phyloP scores from a whole-genome alignment of 768 basidiomycete species.

The Cyclocybe aegerita region DNA sequence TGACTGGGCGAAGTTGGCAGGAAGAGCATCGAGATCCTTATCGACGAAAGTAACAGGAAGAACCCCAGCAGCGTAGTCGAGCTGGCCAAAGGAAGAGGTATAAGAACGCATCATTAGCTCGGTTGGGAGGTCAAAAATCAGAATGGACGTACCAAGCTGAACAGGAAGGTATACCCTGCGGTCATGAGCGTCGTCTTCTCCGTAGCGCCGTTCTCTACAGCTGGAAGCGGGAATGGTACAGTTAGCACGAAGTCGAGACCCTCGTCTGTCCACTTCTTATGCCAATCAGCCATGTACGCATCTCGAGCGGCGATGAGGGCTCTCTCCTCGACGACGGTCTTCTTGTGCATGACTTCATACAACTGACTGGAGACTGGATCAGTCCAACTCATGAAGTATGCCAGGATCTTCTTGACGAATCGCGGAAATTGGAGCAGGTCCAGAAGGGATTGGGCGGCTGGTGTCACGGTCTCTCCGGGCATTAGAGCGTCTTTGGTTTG shows the following conservation, averaged over 20 bases:
- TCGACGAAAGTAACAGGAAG: slow-evolving; percentile 57
- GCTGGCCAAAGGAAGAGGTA: slow-evolving; percentile 15
- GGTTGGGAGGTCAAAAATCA: slow-evolving; percentile 1
- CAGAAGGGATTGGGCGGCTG: slow-evolving; percentile 28
- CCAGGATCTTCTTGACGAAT: slow-evolving; percentile 42
- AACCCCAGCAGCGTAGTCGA: slow-evolving; percentile 47
- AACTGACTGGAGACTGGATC: slow-evolving; percentile 37
- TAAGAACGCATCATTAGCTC: slow-evolving; percentile 41
- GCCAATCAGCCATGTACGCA: slow-evolving; percentile 42
- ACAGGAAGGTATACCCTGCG: slow-evolving; percentile 64
- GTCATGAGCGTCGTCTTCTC: slow-evolving; percentile 55
- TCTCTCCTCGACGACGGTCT: slow-evolving; percentile 51
- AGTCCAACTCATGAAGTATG: slow-evolving; percentile 35
- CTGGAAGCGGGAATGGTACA: slow-evolving; percentile 62
- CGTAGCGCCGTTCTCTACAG: slow-evolving; percentile 51
- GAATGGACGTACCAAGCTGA: slow-evolving; percentile 54
- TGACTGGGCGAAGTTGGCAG: slow-evolving; percentile 29
- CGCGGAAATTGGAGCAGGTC: slow-evolving; percentile 34
- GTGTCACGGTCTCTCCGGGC: slow-evolving; percentile 31
- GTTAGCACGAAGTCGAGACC: slow-evolving; percentile 64
- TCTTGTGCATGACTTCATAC: slow-evolving; percentile 40
- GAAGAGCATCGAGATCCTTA: slow-evolving; percentile 38
- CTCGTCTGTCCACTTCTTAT: slow-evolving; percentile 43
- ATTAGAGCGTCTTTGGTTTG: slow-evolving; percentile 38
- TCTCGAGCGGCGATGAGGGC: slow-evolving; percentile 46